These are phyloP conservation scores for Cyclospora cayetanensis DNA, from an alignment of 169 alveolate genomes.

Conservation along the genomic window DNA sequence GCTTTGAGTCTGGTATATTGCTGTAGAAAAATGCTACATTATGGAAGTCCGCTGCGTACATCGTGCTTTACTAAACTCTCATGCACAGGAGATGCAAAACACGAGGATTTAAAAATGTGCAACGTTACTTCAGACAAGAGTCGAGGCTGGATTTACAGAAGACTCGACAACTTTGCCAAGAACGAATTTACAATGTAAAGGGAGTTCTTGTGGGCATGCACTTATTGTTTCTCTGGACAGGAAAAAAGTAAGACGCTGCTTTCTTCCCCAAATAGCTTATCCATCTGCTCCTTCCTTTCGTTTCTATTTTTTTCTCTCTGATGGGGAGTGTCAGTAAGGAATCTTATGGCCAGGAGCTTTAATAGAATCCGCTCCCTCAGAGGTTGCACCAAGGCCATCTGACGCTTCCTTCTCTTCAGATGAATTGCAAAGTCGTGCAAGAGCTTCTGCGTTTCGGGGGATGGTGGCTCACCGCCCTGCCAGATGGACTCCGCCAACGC, in stretches of 20 bases:
- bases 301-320: slow-evolving; percentile 16
- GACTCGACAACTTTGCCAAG: too few species aligned
- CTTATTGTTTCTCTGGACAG: too few species aligned
- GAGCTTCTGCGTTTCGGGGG: slow-evolving; percentile 32
- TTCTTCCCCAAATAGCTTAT: slow-evolving; percentile 49
- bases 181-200: too few species aligned
- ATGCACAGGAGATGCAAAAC: too few species aligned
- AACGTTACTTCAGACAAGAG: too few species aligned
- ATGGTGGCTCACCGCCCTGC: slow-evolving; percentile 14
- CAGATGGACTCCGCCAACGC: slow-evolving; percentile 44
- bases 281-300: slow-evolving; percentile 4
- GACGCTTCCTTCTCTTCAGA: slow-evolving; percentile 5
- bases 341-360: slow-evolving; percentile 40
- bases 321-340: slow-evolving; percentile 19
- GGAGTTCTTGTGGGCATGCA: neutral
- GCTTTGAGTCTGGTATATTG: too few species aligned
- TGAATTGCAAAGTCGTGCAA: slow-evolving; percentile 37
- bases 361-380: neutral
- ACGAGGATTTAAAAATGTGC: too few species aligned
- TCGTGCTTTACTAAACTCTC: too few species aligned
- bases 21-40: too few species aligned
- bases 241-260: slow-evolving; percentile 27
- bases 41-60: too few species aligned
- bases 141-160: too few species aligned
- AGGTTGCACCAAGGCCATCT: slow-evolving; percentile 32